phyloP scores from a whole-genome alignment of 176 grass and related monocot species.

The Chrysopogon serrulatus region DNA sequence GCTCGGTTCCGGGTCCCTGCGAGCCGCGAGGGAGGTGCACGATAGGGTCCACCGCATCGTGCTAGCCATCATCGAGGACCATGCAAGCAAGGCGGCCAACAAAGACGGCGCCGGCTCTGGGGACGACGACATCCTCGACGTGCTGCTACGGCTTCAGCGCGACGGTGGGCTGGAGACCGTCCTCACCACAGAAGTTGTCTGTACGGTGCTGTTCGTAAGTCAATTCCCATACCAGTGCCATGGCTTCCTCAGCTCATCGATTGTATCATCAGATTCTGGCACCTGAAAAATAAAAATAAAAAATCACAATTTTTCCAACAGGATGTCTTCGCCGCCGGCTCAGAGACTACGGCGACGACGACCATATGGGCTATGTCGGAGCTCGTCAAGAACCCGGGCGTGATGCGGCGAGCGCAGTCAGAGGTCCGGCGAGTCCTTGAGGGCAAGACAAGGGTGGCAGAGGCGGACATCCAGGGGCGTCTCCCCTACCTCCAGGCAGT shows the following conservation, averaged over 20 bases:
- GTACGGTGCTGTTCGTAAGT: not conserved
- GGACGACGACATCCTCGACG: not conserved
- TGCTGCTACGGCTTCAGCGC: slow-evolving; percentile 5
- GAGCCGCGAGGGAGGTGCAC: not conserved
- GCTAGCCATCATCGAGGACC: slow-evolving; percentile 9
- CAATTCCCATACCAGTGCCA: not conserved
- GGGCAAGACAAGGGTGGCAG: not conserved
- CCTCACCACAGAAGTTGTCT: not conserved
- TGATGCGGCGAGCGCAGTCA: slow-evolving; percentile 16
- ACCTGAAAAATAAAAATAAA: not conserved
- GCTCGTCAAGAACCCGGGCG: not conserved
- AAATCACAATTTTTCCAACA: not conserved
- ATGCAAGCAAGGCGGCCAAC: too few species aligned
- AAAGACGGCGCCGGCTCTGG: not conserved
- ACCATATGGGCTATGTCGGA: slow-evolving; percentile 51
- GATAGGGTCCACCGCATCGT: not conserved
- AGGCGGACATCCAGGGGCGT: not conserved
- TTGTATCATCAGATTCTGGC: not conserved
- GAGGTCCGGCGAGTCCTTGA: slow-evolving; percentile 21
- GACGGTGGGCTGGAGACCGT: not conserved
- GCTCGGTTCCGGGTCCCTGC: not conserved
- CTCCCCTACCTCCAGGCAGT: slow-evolving; percentile 36
- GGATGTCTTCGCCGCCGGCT: slow-evolving; percentile 42
- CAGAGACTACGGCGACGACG: slow-evolving; percentile 24
- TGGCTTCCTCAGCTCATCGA: not conserved